Conservation (phyloP, 208 protist genomes). For the Porcisia deanei region DNA sequence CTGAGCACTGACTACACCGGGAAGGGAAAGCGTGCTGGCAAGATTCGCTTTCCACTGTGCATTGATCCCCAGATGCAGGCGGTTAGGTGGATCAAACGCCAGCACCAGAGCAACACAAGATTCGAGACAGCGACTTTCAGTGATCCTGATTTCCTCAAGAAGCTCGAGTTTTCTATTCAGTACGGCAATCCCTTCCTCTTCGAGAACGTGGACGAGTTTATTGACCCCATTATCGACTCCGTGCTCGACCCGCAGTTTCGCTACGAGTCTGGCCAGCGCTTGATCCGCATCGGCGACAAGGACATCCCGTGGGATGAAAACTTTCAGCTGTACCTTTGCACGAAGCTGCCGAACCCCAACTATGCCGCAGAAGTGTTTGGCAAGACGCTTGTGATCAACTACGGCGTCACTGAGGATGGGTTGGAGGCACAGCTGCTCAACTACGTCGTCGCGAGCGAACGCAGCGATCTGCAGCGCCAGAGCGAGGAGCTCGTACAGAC, state of each 20-base stretch:
- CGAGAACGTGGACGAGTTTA: slow-evolving; percentile 98
- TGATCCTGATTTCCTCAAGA: slow-evolving; percentile 97
- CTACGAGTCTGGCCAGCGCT: slow-evolving; percentile 73
- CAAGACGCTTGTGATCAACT: slow-evolving; percentile 99
- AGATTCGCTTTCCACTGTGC: slow-evolving; percentile 96
- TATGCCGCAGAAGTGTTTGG: slow-evolving; percentile 98
- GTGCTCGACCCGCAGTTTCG: slow-evolving; percentile 98
- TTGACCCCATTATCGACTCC: slow-evolving; percentile 99
- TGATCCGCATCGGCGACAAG: slow-evolving; percentile 96
- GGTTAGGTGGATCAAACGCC: slow-evolving; percentile 98
- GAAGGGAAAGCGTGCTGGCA: slow-evolving; percentile 74
- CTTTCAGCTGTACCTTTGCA: slow-evolving; percentile 98
- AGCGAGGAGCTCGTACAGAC: slow-evolving; percentile 96
- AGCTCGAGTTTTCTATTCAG: slow-evolving; percentile 97
- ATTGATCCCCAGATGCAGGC: slow-evolving; percentile 99
- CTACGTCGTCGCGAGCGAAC: slow-evolving; percentile 97
- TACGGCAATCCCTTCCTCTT: slow-evolving; percentile 99
- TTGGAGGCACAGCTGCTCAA: slow-evolving; percentile 99
- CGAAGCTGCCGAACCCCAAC: slow-evolving; percentile 98
- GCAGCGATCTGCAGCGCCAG: slow-evolving; percentile 96
- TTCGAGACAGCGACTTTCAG: slow-evolving; percentile 96
- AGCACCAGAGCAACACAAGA: slow-evolving; percentile 88
- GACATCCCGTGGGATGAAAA: slow-evolving; percentile 98
- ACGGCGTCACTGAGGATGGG: slow-evolving; percentile 97
- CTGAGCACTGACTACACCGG: slow-evolving; percentile 85